A percentile compares a stretch with the other conserved stretches of the same genome.
Conservation (phyloP, 345 rosid species). For the Aethionema arabicum region DNA sequence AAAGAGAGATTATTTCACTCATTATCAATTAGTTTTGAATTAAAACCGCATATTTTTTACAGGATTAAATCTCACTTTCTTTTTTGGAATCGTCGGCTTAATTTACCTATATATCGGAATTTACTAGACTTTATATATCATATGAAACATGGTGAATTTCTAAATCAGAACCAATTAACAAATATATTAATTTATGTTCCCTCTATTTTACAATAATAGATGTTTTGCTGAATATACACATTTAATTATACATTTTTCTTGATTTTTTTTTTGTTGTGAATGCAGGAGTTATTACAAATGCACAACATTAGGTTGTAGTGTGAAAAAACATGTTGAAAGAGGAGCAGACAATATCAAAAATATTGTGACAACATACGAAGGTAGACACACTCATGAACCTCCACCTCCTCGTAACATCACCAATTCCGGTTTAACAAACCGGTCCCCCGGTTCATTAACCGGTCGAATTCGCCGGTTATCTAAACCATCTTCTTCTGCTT, state of each 20-base stretch:
- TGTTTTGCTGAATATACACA: neutral
- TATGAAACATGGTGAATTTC: too few relatives aligned
- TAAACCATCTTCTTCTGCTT: neutral
- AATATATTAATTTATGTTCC: too few relatives aligned
- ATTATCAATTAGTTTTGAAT: too few relatives aligned
- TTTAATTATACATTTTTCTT: neutral
- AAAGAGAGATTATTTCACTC: too few relatives aligned
- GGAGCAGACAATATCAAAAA: slow-evolving; percentile 26
- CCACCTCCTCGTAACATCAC: slow-evolving; percentile 5
- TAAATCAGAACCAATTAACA: too few relatives aligned
- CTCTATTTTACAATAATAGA: too few relatives aligned
- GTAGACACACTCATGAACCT: slow-evolving; percentile 20
- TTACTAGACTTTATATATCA: too few relatives aligned
- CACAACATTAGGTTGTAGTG: slow-evolving; percentile 8
- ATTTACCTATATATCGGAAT: too few relatives aligned
- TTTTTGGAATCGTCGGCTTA: too few relatives aligned
- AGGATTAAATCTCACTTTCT: too few relatives aligned
- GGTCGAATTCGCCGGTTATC: neutral
- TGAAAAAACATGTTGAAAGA: slow-evolving; percentile 38
- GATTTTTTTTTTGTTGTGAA: too few relatives aligned
- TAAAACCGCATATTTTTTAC: too few relatives aligned
- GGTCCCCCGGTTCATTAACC: neutral
- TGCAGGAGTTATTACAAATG: slow-evolving; percentile 36
- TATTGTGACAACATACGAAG: slow-evolving; percentile 26
- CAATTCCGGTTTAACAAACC: slow-evolving; percentile 5